Conservation (phyloP, 441 rosid genomes). For the Dalechampia spathulata region DNA sequence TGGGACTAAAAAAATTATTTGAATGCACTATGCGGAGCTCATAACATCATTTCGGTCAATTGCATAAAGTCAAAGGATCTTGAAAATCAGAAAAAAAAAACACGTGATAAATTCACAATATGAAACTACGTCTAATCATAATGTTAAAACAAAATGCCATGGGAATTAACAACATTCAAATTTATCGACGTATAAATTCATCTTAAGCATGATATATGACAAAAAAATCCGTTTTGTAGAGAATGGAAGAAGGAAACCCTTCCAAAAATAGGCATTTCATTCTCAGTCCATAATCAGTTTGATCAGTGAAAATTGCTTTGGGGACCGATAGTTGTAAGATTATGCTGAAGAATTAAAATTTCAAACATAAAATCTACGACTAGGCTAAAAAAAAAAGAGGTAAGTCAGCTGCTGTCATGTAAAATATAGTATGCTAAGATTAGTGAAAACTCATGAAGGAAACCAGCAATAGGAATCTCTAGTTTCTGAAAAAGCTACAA, state of each 20-base stretch:
- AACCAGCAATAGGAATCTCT: neutral
- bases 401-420: neutral
- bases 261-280: neutral
- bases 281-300: constrained; percentile 5
- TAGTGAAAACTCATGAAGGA: neutral
- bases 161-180: neutral
- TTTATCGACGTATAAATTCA: neutral
- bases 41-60: neutral
- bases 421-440: neutral
- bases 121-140: neutral
- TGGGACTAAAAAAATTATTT: neutral
- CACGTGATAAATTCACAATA: neutral
- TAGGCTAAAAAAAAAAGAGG: neutral
- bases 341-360: constrained; percentile 2
- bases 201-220: too few relatives aligned
- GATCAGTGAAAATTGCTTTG: neutral
- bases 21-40: neutral
- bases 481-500: neutral
- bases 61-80: neutral
- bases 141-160: neutral
- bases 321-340: neutral
- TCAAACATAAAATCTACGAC: neutral
- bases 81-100: neutral
- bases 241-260: neutral
- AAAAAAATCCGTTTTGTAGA: neutral